Conservation (phyloP, 1,284 basidiomycete genomes). For the Ganoderma boninense region DNA sequence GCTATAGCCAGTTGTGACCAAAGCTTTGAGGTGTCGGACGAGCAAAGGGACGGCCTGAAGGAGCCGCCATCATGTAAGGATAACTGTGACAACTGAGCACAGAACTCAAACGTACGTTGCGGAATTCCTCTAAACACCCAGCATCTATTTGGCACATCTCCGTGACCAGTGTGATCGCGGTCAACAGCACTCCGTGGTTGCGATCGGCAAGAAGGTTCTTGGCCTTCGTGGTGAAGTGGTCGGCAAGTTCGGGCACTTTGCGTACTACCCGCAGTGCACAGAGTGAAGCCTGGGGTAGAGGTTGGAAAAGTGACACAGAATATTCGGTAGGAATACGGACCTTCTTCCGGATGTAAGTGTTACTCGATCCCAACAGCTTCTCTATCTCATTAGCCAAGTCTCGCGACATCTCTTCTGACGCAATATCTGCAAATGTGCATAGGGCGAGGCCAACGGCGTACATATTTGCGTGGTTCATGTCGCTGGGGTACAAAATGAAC, state of each 20-base stretch:
- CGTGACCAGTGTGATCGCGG: constrained; percentile 93
- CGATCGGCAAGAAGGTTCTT: constrained; percentile 94
- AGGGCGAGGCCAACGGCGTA: constrained; percentile 97
- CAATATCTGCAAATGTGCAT: constrained; percentile 99
- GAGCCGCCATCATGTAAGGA: not conserved
- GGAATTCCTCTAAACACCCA: constrained; percentile 83
- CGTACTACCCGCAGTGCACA: constrained; percentile 97
- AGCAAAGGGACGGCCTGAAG: constrained; percentile 89
- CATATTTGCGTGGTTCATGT: constrained; percentile 99
- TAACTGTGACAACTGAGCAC: not conserved
- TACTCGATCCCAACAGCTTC: constrained; percentile 96
- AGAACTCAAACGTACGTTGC: constrained; percentile 66
- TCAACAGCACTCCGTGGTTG: constrained; percentile 96
- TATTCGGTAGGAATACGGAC: constrained; percentile 49
- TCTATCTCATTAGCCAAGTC: constrained; percentile 98
- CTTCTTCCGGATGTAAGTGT: constrained; percentile 99
- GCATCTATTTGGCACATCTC: constrained; percentile 93
- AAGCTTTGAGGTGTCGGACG: constrained; percentile 94
- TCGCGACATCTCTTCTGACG: constrained; percentile 98
- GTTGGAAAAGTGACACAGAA: constrained; percentile 5
- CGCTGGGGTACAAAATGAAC: constrained; percentile 62
- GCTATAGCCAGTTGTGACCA: constrained; percentile 97
- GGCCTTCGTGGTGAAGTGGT: constrained; percentile 91
- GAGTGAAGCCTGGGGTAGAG: constrained; percentile 78
- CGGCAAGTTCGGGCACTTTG: constrained; percentile 95